Percentiles rank a stretch among this genome's conserved stretches.
Conservation (phyloP, 345 rosid species). For the Euphorbia pulcherrima region DNA sequence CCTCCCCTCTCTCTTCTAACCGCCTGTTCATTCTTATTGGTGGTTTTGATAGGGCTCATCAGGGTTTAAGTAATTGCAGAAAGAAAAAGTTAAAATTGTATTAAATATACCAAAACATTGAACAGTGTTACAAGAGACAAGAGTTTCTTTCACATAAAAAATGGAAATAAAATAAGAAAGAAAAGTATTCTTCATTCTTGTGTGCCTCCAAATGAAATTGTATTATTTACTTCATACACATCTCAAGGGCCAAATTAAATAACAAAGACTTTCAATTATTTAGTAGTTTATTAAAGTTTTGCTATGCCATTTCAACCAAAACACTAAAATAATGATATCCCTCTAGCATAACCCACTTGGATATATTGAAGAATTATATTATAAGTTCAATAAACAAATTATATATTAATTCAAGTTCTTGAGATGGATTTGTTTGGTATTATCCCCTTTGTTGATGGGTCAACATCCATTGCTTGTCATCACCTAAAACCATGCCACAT, state of each 20-base stretch:
- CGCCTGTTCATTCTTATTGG: slow-evolving; percentile 79
- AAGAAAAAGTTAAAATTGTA: slow-evolving; percentile 12
- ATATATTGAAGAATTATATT: neutral
- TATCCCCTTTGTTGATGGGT: slow-evolving; percentile 92
- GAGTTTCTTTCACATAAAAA: too few species aligned
- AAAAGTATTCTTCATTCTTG: neutral
- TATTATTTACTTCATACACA: neutral
- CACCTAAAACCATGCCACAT: slow-evolving; percentile 90
- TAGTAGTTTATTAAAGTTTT: slow-evolving; percentile 5
- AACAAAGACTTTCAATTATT: slow-evolving; percentile 21
- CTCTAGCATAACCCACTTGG: slow-evolving; percentile 49
- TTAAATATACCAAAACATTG: slow-evolving; percentile 19
- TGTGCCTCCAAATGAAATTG: slow-evolving; percentile 15
- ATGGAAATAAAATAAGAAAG: too few species aligned
- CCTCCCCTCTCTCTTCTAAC: slow-evolving; percentile 55
- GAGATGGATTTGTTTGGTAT: slow-evolving; percentile 73
- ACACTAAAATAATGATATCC: slow-evolving; percentile 35
- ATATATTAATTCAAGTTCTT: slow-evolving; percentile 25
- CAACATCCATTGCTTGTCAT: slow-evolving; percentile 88
- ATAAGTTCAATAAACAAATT: neutral
- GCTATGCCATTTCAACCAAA: slow-evolving; percentile 29
- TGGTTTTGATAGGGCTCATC: slow-evolving; percentile 40
- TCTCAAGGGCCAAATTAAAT: slow-evolving; percentile 11
- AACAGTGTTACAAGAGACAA: neutral
- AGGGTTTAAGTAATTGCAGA: slow-evolving; percentile 31